phyloP scores from a whole-genome alignment of 805 yeast species.

The Clavispora carvajalis region DNA sequence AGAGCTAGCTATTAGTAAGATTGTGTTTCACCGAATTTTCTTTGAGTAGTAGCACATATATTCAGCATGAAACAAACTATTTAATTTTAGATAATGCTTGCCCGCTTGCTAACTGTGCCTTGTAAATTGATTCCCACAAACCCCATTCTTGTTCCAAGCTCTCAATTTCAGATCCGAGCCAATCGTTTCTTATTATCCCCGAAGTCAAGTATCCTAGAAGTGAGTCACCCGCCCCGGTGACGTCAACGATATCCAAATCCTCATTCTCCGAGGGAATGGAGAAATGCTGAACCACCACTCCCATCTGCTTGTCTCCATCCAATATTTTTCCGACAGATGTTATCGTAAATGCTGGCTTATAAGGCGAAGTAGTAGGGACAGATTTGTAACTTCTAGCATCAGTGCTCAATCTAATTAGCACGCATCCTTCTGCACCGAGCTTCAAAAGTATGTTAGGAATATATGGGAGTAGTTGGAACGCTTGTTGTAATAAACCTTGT shows the following conservation, averaged over 20 bases:
- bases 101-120: conserved; percentile 40
- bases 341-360: conserved; percentile 19
- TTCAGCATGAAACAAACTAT: too few species aligned
- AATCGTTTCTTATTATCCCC: conserved; percentile 19
- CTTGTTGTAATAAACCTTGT: conserved; percentile 56
- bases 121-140: conserved; percentile 31
- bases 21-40: too few species aligned
- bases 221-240: conserved; percentile 89
- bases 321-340: conserved; percentile 17
- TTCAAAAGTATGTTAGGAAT: conserved; percentile 63
- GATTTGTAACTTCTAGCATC: conserved; percentile 26
- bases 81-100: too few species aligned
- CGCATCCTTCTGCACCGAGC: conserved; percentile 61
- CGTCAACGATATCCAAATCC: conserved; percentile 45
- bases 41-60: too few species aligned
- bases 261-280: conserved; percentile 33
- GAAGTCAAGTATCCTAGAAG: conserved; percentile 61
- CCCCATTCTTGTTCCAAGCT: conserved; percentile 32
- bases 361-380: conserved; percentile 28
- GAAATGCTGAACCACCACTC: conserved; percentile 62
- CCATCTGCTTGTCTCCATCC: conserved; percentile 27
- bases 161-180: conserved; percentile 22
- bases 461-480: conserved; percentile 69
- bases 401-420: conserved; percentile 34
- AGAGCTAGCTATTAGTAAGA: too few species aligned